Base-by-base conservation (phyloP, 331 rosid genomes). In the Pyrus hybrid region DNA sequence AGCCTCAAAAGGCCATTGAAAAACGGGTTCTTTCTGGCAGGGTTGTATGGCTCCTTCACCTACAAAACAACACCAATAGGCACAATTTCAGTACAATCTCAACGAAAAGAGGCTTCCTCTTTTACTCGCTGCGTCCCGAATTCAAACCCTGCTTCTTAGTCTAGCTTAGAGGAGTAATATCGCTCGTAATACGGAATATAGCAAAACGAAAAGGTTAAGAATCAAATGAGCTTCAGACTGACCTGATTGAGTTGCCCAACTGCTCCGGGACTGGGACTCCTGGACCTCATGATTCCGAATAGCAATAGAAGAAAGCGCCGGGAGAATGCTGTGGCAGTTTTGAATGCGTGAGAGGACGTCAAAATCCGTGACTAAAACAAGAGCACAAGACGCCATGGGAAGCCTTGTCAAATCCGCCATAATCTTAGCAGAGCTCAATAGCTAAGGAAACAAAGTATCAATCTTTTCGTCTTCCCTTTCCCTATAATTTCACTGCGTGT, bases 31-130 rank as follows among this genome's bases (percentile, higher is more conserved):
- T 88, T 85, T 82, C 88, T 78, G 37, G 81, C 41, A 65, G 82
- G 88, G 67, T 63, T 37, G 25, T 69, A 85, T 18, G 75, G 75
- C 65, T 80, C 87, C 96, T 91, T 78, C 77, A 74, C 87, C 97
- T 91, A 80, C 80, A 76, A 53, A 17, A 6, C 3, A 20, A 67
- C 41, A 30, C 10, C 9, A 35, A n/a, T 25, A 41, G 45, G 66
- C 56, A 67, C 68, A 76, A 28, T 68, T 54, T 21, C 4, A 56
- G 60, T 37, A 64, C 53, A 64, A 26, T n/a, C 8, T 30, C 41
- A 49, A 74, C 41, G 76, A 57, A 32, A 5, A 35, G 25, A 53
- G 58, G 58, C 58, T 18, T 18, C 58, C 58, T 53, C 58, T 53
- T 17, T 53, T 53, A 53, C 58, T 18, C 22, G 0, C 2, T 18